Percentiles rank a stretch among this genome's conserved stretches.
phyloP scores from a whole-genome alignment of 179 eudicot genomes.

The Patellifolia procumbens region DNA sequence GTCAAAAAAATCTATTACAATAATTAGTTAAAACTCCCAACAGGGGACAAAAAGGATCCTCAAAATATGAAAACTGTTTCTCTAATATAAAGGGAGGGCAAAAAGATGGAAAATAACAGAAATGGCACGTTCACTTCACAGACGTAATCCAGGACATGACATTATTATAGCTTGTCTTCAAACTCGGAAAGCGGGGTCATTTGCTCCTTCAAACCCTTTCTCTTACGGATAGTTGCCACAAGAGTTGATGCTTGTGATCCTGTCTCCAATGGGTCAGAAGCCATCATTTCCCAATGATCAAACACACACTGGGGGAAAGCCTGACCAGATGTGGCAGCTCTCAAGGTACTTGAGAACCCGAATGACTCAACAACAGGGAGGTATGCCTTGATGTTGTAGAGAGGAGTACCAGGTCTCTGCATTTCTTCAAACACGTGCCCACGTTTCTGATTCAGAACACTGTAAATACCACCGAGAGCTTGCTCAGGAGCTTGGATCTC shows the following conservation, averaged over 20 bases:
- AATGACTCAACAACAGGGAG: slow-evolving; percentile 30
- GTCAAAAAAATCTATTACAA: not conserved
- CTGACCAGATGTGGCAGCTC: slow-evolving; percentile 32
- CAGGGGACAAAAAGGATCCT: not conserved
- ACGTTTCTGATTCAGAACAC: slow-evolving; percentile 34
- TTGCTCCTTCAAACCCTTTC: slow-evolving; percentile 31
- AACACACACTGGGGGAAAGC: slow-evolving; percentile 35
- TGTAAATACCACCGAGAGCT: slow-evolving; percentile 33
- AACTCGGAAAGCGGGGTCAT: slow-evolving; percentile 28
- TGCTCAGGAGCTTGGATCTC: slow-evolving; percentile 33
- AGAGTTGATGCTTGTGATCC: slow-evolving; percentile 14
- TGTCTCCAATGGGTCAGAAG: slow-evolving; percentile 23
- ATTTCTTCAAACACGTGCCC: slow-evolving; percentile 32
- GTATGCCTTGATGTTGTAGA: slow-evolving; percentile 32
- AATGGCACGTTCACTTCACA: not conserved
- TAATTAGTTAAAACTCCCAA: not conserved
- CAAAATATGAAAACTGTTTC: not conserved
- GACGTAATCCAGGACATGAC: not conserved
- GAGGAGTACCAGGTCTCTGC: slow-evolving; percentile 32
- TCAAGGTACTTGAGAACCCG: slow-evolving; percentile 28
- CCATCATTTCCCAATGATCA: slow-evolving; percentile 30
- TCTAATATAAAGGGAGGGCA: not conserved
- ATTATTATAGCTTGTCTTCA: slow-evolving; percentile 26
- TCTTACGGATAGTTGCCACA: slow-evolving; percentile 19
- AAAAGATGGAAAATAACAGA: not conserved